phyloP scores from a whole-genome alignment of 495 filamentous ascomycete species.

The Pyrenula massariospora region DNA sequence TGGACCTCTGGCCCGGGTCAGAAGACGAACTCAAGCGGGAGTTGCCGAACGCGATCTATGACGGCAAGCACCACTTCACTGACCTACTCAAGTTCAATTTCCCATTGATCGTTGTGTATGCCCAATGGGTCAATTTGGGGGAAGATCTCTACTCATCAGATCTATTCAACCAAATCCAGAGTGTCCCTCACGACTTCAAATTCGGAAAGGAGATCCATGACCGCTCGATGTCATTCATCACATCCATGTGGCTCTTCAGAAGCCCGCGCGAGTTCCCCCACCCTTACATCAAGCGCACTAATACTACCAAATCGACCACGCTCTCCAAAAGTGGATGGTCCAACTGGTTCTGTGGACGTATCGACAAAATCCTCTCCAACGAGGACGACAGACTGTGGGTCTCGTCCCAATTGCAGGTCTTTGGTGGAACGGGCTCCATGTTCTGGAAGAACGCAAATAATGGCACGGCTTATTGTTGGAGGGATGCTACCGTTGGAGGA shows the following conservation, averaged over 20 bases:
- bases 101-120: slow-evolving; percentile 23
- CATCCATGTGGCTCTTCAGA: slow-evolving; percentile 24
- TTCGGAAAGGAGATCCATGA: slow-evolving; percentile 10
- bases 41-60: slow-evolving; percentile 16
- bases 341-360: slow-evolving; percentile 17
- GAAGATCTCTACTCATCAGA: too few species aligned
- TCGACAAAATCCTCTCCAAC: slow-evolving; percentile 17
- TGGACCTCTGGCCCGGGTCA: slow-evolving; percentile 17
- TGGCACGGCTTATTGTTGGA: slow-evolving; percentile 27
- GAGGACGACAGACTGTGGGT: slow-evolving; percentile 21
- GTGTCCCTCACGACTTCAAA: slow-evolving; percentile 15
- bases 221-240: slow-evolving; percentile 25
- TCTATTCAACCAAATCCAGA: slow-evolving; percentile 18
- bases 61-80: too few species aligned
- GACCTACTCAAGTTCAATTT: slow-evolving; percentile 19
- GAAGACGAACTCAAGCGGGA: slow-evolving; percentile 16
- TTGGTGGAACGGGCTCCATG: slow-evolving; percentile 25
- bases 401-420: slow-evolving; percentile 23
- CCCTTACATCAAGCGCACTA: slow-evolving; percentile 27
- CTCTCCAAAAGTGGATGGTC: slow-evolving; percentile 20
- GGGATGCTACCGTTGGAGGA: slow-evolving; percentile 19
- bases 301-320: slow-evolving; percentile 19
- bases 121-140: slow-evolving; percentile 33
- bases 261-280: slow-evolving; percentile 21
- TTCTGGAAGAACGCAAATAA: slow-evolving; percentile 22